Percentiles rank a stretch among this genome's conserved stretches.
phyloP scores from a whole-genome alignment of 2,329 filamentous ascomycete genomes.

The Incumbomyces delicatus region DNA sequence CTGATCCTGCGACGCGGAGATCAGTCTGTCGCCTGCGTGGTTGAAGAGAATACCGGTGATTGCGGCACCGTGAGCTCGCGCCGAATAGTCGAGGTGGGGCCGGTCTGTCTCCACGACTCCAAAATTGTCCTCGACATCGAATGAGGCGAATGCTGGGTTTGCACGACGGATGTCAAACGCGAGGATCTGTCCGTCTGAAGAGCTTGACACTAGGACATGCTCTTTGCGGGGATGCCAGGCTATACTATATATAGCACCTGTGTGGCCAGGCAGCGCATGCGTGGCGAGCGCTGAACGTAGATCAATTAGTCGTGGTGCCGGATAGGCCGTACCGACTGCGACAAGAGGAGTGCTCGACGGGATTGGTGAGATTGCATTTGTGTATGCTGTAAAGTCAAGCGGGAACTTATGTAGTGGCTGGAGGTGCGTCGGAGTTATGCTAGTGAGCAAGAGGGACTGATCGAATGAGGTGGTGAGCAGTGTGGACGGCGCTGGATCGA shows the following conservation, averaged over 20 bases:
- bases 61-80: conserved; percentile 63
- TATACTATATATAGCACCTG: conserved; percentile 55
- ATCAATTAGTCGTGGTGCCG: conserved; percentile 74
- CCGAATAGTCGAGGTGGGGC: conserved; percentile 32
- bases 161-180: conserved; percentile 82
- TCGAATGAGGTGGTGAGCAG: conserved; percentile 38
- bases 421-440: conserved; percentile 30
- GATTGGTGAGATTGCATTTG: conserved; percentile 62
- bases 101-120: conserved; percentile 45
- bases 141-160: conserved; percentile 61
- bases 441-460: conserved; percentile 36
- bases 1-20: conserved; percentile 75
- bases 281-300: conserved; percentile 69
- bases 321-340: conserved; percentile 79
- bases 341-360: conserved; percentile 65
- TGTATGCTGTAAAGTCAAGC: conserved; percentile 37
- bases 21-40: conserved; percentile 63
- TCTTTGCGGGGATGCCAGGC: conserved; percentile 60
- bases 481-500: conserved; percentile 37
- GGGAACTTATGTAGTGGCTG: conserved; percentile 36
- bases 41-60: conserved; percentile 84
- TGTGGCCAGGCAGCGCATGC: conserved; percentile 60
- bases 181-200: conserved; percentile 72
- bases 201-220: conserved; percentile 70
- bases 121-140: conserved; percentile 75